These are phyloP conservation scores for Coniochaeta sp. DNA, from an alignment of 2,329 filamentous ascomycete genomes.

Conservation along the genomic window DNA sequence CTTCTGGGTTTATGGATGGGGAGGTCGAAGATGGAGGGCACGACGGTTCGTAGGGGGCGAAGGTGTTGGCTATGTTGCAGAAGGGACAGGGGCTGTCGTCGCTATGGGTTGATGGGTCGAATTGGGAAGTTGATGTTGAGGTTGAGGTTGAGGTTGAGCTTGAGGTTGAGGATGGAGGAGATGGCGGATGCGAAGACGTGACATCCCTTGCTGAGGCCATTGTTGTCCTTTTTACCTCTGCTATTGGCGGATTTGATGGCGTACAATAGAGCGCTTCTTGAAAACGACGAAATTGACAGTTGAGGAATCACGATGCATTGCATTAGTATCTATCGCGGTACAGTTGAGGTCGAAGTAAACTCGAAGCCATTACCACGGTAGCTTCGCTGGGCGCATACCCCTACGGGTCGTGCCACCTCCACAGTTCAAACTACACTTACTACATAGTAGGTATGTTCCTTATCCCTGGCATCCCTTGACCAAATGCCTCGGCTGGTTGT, in stretches of 20 bases:
- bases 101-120: slow-evolving; percentile 7
- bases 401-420: background rate
- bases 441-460: no score
- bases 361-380: background rate
- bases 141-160: no score
- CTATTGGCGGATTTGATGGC: background rate
- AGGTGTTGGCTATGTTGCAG: slow-evolving; percentile 48
- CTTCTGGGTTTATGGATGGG: slow-evolving; percentile 21
- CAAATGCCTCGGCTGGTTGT: background rate
- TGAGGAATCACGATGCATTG: background rate
- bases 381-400: background rate
- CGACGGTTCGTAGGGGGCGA: slow-evolving; percentile 36
- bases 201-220: background rate
- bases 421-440: no score
- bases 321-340: background rate
- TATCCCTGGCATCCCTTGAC: background rate
- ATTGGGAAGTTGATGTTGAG: slow-evolving; percentile 5
- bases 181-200: background rate
- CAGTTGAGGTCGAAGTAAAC: background rate
- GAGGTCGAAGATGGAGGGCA: slow-evolving; percentile 31
- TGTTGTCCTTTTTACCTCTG: background rate
- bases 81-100: slow-evolving; percentile 45
- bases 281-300: background rate
- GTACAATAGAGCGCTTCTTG: background rate
- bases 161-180: slow-evolving; percentile 2